Base-by-base conservation (phyloP, 2,329 filamentous ascomycete genomes). In the Didymosphaeria variabile region DNA sequence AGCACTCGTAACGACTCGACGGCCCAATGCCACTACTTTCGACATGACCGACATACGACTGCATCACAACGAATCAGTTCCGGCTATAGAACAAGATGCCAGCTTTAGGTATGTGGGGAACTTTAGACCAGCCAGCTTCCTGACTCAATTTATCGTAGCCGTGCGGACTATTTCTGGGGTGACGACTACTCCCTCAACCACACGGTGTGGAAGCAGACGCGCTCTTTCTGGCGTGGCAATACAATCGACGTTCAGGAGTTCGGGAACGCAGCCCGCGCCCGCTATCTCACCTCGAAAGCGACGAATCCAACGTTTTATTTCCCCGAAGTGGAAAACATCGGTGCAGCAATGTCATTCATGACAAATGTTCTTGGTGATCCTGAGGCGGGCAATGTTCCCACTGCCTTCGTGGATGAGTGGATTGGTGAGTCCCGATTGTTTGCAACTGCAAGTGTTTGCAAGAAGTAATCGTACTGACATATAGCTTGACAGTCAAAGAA, bases 211-310 rank as follows among this genome's bases (percentile, higher is more conserved):
- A 19, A 49, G 13, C 46, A 49, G 17, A 49, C 46, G 10, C 46
- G 46, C 15, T 49, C 46, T n/a, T 49, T 31, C 46, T 49, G 46
- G 46, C 1, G 2, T 2, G 46, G 46, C 12, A 13, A 31, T 3
- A 49, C 46, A 13, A 49, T 49, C 46, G 46, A 49, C 17, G 46
- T 49, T 5, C 23, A 49, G 46, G 13, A 49, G 17, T 49, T 49
- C 17, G 46, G 46, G 8, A n/a, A 9, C 17, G 46, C 46, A 17
- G 46, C 46, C 9, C 9, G 31, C 4, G 46, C 46, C 23, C 46
- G 46, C 46, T 49, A 49, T n/a, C 10, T 13, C 4, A 49, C 46
- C 4, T 49, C 46, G 23, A 31, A 49, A n/a, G 46, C 46, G 17
- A 49, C 46, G 29, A 49, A 49, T n/a, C 46, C 23, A 17, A n/a